Evolutionary conservation across 176 grass and related monocot species (phyloP).

Genomic region (Metroxylon sagu): DNA sequence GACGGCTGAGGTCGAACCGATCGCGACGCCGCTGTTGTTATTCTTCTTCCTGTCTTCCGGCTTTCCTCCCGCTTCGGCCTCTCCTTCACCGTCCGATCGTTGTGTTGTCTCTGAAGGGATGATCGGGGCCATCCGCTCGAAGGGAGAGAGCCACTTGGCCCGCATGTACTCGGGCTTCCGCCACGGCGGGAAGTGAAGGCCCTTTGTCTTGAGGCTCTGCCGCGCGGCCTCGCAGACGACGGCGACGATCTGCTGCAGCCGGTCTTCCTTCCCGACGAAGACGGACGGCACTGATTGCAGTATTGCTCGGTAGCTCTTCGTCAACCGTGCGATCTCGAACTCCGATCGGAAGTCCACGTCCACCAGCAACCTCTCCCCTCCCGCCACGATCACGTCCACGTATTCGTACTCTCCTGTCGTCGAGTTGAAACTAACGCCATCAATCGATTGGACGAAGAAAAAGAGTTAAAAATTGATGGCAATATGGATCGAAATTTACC

Average conservation of each 20-base stretch:
- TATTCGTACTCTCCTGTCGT: constrained; percentile 60
- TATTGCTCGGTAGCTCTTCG: constrained; percentile 54
- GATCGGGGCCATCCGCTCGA: constrained; percentile 24
- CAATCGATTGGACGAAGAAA: too few relatives aligned
- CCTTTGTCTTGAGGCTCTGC: constrained; percentile 70
- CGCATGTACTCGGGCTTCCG: constrained; percentile 87
- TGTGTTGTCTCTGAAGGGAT: too few relatives aligned
- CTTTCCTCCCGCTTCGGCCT: too few relatives aligned
- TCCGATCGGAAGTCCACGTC: constrained; percentile 68
- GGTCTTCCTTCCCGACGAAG: constrained; percentile 71
- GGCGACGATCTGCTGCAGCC: constrained; percentile 56
- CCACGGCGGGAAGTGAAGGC: constrained; percentile 72
- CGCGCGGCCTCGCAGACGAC: constrained; percentile 46
- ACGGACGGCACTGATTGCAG: constrained; percentile 55
- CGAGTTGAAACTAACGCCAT: too few relatives aligned
- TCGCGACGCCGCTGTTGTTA: too few relatives aligned
- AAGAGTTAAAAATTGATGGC: too few relatives aligned
- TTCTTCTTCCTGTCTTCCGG: too few relatives aligned
- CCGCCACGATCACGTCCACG: constrained; percentile 52
- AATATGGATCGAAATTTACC: constrained; percentile 14
- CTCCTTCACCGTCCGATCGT: too few relatives aligned
- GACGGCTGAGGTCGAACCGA: too few relatives aligned
- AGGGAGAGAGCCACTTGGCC: constrained; percentile 79
- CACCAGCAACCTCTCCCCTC: constrained; percentile 55
- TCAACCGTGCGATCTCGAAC: constrained; percentile 78